Evolutionary conservation across 202 grass and related monocot species (phyloP).

Genomic region (Digitaria exilis): DNA sequence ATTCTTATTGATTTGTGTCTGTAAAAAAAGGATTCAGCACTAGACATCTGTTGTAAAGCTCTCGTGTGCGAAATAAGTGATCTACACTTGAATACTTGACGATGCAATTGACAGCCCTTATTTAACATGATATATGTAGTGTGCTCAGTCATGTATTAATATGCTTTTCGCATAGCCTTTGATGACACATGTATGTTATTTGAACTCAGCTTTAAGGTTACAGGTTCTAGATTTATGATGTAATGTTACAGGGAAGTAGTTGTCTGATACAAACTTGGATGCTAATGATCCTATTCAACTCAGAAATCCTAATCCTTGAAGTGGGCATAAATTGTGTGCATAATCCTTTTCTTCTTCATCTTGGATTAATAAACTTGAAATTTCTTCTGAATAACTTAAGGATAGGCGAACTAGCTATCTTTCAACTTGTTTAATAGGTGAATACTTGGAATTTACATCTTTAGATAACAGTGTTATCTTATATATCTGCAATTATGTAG

Average conservation of each 20-base stretch:
- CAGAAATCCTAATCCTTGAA: background rate
- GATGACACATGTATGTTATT: background rate
- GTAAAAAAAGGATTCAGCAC: background rate
- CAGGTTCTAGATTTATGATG: background rate
- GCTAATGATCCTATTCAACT: background rate
- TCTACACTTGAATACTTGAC: background rate
- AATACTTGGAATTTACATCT: background rate
- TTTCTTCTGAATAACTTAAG: background rate
- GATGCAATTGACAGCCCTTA: background rate
- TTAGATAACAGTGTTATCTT: constrained; percentile 10
- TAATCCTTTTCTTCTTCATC: background rate
- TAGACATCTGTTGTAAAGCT: background rate
- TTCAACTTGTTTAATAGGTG: background rate
- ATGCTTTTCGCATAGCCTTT: background rate
- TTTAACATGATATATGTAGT: background rate
- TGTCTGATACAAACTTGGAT: background rate
- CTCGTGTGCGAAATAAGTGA: background rate
- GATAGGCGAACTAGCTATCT: background rate
- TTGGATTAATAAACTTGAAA: background rate
- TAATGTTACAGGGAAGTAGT: background rate
- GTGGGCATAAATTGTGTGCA: background rate
- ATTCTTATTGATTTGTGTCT: background rate
- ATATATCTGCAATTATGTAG: constrained; percentile 39
- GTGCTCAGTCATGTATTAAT: background rate
- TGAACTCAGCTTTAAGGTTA: background rate